phyloP scores from a whole-genome alignment of 176 grass and related monocot genomes.

The Oryza coarctata region DNA sequence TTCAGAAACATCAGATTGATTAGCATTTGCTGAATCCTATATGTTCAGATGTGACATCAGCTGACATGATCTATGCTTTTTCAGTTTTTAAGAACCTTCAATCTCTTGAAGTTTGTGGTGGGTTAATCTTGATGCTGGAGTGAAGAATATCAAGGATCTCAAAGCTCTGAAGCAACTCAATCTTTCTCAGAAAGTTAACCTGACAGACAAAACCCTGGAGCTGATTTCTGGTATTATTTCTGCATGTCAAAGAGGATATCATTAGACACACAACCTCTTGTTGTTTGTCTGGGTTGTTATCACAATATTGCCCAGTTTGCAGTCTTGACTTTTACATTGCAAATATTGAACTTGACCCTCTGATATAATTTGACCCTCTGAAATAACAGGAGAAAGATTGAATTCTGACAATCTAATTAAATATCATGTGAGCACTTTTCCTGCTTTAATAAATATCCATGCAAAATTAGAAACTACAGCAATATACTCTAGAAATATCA shows the following conservation, averaged over 20 bases:
- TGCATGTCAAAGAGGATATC: background rate
- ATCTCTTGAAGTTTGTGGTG: conserved; percentile 70
- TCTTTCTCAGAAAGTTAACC: conserved; percentile 70
- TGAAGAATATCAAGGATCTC: too few relatives aligned
- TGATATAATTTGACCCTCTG: too few relatives aligned
- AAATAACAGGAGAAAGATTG: too few relatives aligned
- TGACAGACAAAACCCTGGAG: conserved; percentile 87
- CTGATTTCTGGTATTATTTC: conserved; percentile 69
- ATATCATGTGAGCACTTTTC: too few relatives aligned
- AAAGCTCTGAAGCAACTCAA: too few relatives aligned
- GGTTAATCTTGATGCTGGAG: background rate
- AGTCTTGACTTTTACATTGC: conserved; percentile 83
- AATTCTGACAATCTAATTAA: too few relatives aligned
- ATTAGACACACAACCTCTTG: background rate
- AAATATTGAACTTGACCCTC: too few relatives aligned
- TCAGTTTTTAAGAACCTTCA: conserved; percentile 89
- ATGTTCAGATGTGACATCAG: background rate
- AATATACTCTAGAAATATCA: too few relatives aligned
- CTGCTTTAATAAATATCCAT: too few relatives aligned
- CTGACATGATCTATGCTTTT: conserved; percentile 21
- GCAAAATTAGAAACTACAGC: too few relatives aligned
- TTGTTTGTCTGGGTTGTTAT: background rate
- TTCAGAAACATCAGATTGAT: background rate
- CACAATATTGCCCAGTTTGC: background rate
- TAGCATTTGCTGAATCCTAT: background rate